Evolutionary conservation across 257 asterid genomes (phyloP).

Genomic region (Ilex asprella): DNA sequence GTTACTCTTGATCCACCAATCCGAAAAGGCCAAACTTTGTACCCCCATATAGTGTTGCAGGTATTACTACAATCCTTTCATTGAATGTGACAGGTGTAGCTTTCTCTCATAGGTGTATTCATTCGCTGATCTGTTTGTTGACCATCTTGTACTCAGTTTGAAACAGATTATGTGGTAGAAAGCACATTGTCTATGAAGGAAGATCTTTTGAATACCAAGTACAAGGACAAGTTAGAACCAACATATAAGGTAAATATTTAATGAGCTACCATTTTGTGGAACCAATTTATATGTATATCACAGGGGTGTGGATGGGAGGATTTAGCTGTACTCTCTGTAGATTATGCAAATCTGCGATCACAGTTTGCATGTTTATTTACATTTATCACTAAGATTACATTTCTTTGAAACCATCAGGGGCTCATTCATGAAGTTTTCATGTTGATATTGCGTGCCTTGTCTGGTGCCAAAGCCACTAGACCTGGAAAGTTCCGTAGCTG

Average conservation of each 20-base stretch:
- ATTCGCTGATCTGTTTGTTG: background rate
- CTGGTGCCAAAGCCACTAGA: slow-evolving; percentile 87
- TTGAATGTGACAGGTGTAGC: background rate
- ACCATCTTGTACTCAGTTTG: slow-evolving; percentile 50
- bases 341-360: background rate
- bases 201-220: slow-evolving; percentile 67
- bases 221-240: slow-evolving; percentile 63
- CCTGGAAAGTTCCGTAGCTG: slow-evolving; percentile 90
- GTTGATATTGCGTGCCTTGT: slow-evolving; percentile 74
- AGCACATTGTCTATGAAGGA: slow-evolving; percentile 59
- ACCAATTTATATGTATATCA: background rate
- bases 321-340: background rate
- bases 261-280: background rate
- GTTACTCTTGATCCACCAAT: slow-evolving; percentile 97
- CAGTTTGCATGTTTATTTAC: too few relatives aligned
- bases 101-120: background rate
- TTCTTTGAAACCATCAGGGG: slow-evolving; percentile 46
- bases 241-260: slow-evolving; percentile 52
- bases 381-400: background rate
- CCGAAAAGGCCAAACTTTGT: slow-evolving; percentile 93
- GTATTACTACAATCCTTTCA: slow-evolving; percentile 20
- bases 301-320: background rate
- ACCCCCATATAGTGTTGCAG: slow-evolving; percentile 97
- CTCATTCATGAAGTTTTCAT: slow-evolving; percentile 72
- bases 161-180: slow-evolving; percentile 66